Evolutionary conservation across 2,329 filamentous ascomycete species (phyloP).

Genomic region (Claviceps sp.): DNA sequence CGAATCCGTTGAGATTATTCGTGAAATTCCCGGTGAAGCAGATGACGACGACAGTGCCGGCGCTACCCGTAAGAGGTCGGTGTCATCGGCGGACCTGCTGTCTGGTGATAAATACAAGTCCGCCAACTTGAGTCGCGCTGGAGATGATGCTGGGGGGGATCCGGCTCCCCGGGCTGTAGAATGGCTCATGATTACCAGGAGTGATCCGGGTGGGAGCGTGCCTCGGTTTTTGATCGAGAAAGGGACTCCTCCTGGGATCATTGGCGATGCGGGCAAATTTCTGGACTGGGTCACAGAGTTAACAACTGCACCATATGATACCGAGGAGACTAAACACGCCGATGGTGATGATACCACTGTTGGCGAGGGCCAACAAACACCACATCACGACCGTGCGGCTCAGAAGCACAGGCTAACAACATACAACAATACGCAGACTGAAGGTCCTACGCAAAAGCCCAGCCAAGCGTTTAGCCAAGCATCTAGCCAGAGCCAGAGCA

Average conservation of each 20-base stretch:
- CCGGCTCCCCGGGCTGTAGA: slow-evolving; percentile 38
- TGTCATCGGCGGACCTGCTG: slow-evolving; percentile 19
- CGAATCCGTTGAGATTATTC: slow-evolving; percentile 82
- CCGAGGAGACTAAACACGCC: neutral
- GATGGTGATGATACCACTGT: neutral
- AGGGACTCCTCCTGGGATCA: slow-evolving; percentile 69
- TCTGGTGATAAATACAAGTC: slow-evolving; percentile 15
- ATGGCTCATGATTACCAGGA: slow-evolving; percentile 87
- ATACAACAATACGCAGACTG: neutral
- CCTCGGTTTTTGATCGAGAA: slow-evolving; percentile 86
- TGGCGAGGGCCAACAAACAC: too few species aligned
- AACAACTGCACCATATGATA: slow-evolving; percentile 18
- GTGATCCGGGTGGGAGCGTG: slow-evolving; percentile 78
- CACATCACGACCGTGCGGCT: neutral
- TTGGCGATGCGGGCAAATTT: slow-evolving; percentile 68
- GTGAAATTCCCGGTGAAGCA: slow-evolving; percentile 56
- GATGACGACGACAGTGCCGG: neutral
- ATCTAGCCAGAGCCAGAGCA: neutral
- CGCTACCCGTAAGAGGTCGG: slow-evolving; percentile 17
- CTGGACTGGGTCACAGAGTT: slow-evolving; percentile 51
- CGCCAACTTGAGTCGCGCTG: slow-evolving; percentile 6
- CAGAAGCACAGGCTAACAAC: neutral
- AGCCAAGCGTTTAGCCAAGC: slow-evolving; percentile 3
- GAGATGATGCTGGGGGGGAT: slow-evolving; percentile 20
- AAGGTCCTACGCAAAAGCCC: neutral